phyloP scores from a whole-genome alignment of 169 alveolate genomes.

The Toxoplasma gondii region DNA sequence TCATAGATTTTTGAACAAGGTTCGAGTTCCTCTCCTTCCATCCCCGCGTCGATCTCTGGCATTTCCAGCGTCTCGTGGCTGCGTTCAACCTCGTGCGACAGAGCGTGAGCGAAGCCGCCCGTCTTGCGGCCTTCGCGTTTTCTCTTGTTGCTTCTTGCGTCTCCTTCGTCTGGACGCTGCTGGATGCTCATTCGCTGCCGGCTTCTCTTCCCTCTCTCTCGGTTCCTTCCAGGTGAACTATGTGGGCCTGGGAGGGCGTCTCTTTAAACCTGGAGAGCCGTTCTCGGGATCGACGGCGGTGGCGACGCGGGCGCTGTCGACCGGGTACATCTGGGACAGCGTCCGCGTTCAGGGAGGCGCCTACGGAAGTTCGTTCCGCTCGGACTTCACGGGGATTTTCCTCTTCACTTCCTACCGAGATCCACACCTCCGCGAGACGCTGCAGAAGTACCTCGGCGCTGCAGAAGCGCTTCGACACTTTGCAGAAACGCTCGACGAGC shows the following conservation, averaged over 20 bases:
- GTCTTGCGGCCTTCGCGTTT: too few species aligned
- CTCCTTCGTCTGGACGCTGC: background rate
- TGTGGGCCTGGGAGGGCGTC: constrained; percentile 60
- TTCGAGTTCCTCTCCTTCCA: too few species aligned
- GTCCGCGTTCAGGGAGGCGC: constrained; percentile 67
- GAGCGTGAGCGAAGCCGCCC: too few species aligned
- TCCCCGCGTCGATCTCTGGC: too few species aligned
- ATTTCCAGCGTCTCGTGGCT: too few species aligned
- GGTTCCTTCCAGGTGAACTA: constrained; percentile 57
- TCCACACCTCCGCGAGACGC: constrained; percentile 50
- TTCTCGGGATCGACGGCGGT: constrained; percentile 22
- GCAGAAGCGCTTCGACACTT: background rate
- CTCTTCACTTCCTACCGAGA: constrained; percentile 59
- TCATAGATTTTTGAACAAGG: too few species aligned
- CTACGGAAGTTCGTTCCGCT: constrained; percentile 41
- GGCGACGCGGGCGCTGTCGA: constrained; percentile 15
- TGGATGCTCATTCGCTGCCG: background rate
- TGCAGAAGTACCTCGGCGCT: constrained; percentile 30
- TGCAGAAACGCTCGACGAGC: background rate
- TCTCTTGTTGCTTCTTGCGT: too few species aligned
- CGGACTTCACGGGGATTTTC: constrained; percentile 28
- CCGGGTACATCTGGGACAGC: constrained; percentile 52
- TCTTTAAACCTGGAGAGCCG: constrained; percentile 30
- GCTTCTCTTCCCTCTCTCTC: background rate
- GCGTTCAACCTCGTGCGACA: too few species aligned